phyloP scores from a whole-genome alignment of 495 filamentous ascomycete genomes.

The Wilcoxina mikolae region DNA sequence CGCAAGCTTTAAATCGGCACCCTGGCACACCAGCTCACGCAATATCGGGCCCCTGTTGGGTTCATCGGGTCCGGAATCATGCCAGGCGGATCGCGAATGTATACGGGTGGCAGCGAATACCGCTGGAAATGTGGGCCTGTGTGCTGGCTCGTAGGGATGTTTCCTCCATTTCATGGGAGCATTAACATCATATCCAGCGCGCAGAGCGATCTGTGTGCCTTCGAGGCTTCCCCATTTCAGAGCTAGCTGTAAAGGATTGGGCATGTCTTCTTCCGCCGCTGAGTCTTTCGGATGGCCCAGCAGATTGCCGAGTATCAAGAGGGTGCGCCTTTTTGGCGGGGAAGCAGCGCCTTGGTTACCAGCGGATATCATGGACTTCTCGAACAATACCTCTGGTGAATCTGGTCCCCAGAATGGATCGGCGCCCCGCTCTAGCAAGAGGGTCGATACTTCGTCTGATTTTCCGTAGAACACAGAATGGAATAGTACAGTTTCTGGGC shows the following conservation, averaged over 20 bases:
- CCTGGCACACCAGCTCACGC: not conserved
- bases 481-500: too few species aligned
- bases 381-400: too few species aligned
- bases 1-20: not conserved
- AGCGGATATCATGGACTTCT: too few species aligned
- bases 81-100: too few species aligned
- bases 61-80: not conserved
- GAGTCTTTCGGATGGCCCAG: not conserved
- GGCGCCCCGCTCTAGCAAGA: not conserved
- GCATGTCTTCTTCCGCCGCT: not conserved
- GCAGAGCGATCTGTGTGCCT: not conserved
- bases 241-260: not conserved
- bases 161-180: not conserved
- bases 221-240: not conserved
- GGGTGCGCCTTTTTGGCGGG: too few species aligned
- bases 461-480: too few species aligned
- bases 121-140: too few species aligned
- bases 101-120: too few species aligned
- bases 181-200: not conserved
- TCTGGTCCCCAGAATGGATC: not conserved
- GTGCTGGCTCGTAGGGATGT: not conserved
- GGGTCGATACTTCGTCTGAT: not conserved
- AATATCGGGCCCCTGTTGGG: not conserved
- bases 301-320: not conserved
- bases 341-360: not conserved